Evolutionary conservation across 2,329 filamentous ascomycete species (phyloP), one percentile per base, ranked within the genome.

Genomic region (Aspergillus sojae): DNA sequence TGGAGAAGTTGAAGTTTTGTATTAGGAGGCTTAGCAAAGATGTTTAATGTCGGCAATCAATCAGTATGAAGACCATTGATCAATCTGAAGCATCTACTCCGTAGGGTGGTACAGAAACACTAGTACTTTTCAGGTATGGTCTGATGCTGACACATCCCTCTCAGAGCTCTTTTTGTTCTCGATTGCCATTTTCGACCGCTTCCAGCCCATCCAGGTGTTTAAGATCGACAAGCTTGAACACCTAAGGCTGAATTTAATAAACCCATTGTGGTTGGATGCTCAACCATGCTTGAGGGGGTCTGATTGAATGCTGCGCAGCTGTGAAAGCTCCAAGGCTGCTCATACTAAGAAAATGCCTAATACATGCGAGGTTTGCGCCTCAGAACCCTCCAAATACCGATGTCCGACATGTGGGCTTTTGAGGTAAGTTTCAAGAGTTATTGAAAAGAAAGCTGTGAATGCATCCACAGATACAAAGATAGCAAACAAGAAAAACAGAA

Each of bases 301-400:
- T 67, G 58, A 68, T 61, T 65, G 57, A 68, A 62, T 26, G 54
- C 52, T 60, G 53, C 45, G 53, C 55, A 62, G 56, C 63, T 61
- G 61, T 61, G 30, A 52, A 54, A 58, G 26, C 34, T 67, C 52
- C 50, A 56, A 57, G 57, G 48, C 58, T 63, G 60, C 57, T 2
- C 60, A 53, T 67, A 58, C 52, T 34, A 55, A 50, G 50, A 55
- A 71, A 60, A 79, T 78, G 77, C 58, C 73, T 45, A 67, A 62
- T 58, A 68, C 66, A 45, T 80, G 78, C 59, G 74, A 78, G 65
- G 77, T 80, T 52, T 80, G 78, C 67, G 71, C 73, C 60, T 72
- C 68, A 45, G 73, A 79, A 62, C 67, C 71, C 11, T 75, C 72
- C 23, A 79, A 78, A 66, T 79, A 79, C 65, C 76, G 76, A 54